Percentiles rank a stretch among this genome's conserved stretches.
These are phyloP conservation scores for Skeletonema grethae DNA, from an alignment of 108 stramenopile genomes.

Conservation along the genomic window DNA sequence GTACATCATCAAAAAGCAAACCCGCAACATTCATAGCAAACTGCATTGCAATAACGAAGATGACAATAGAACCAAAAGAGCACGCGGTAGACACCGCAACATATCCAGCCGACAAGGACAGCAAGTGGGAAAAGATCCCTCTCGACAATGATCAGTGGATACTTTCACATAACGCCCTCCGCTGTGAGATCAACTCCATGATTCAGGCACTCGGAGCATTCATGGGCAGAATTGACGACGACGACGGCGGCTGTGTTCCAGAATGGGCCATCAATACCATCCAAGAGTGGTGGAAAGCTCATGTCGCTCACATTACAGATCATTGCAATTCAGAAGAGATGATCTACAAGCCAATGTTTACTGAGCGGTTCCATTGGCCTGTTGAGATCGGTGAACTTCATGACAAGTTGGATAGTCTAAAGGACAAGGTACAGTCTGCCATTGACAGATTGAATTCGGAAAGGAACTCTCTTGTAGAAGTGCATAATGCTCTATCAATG, in stretches of 20 bases:
- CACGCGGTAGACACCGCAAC: not conserved
- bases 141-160: not conserved
- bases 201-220: not conserved
- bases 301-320: not conserved
- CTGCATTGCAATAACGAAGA: too few species aligned
- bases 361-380: not conserved
- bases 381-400: not conserved
- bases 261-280: not conserved
- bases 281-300: not conserved
- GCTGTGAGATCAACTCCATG: not conserved
- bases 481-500: not conserved
- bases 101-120: not conserved
- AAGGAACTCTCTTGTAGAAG: not conserved
- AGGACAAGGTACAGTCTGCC: not conserved
- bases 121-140: not conserved
- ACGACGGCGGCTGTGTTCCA: not conserved
- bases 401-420: not conserved
- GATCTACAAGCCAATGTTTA: not conserved
- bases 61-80: not conserved
- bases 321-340: not conserved
- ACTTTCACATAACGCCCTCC: not conserved
- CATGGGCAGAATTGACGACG: not conserved
- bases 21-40: too few species aligned
- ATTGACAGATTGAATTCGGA: not conserved
- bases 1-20: too few species aligned